Percentiles rank a stretch among this genome's conserved stretches.
These are phyloP conservation scores for Tolypocladium ophioglossoides DNA, from an alignment of 2,329 filamentous ascomycete genomes.

Conservation along the genomic window DNA sequence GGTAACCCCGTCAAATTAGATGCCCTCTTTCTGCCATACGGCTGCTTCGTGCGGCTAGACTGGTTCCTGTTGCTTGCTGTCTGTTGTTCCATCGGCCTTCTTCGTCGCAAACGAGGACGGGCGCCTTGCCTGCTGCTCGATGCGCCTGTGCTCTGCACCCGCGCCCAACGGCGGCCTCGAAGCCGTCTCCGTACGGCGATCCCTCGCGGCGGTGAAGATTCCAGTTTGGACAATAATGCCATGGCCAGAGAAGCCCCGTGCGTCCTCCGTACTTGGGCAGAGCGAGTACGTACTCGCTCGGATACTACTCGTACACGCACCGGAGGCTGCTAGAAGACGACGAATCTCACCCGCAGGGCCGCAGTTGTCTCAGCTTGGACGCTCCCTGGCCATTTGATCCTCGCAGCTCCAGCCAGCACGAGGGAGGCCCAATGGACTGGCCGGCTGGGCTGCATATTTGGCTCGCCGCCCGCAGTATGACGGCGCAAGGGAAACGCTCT, in stretches of 20 bases:
- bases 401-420: not conserved
- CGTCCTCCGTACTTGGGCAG: not conserved
- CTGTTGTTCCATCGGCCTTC: no score
- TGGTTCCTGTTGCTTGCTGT: not conserved
- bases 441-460: not conserved
- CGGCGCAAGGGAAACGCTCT: not conserved
- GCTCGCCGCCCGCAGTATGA: not conserved
- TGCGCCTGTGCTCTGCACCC: no score
- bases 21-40: not conserved
- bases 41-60: not conserved
- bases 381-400: slow-evolving; percentile 2
- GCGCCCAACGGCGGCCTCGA: not conserved
- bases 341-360: not conserved
- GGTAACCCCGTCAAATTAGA: not conserved
- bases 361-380: slow-evolving; percentile 14
- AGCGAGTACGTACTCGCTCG: no score
- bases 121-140: no score
- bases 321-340: not conserved
- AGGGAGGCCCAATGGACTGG: not conserved
- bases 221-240: not conserved
- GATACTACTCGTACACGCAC: no score
- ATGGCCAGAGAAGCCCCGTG: not conserved
- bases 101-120: no score
- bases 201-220: not conserved
- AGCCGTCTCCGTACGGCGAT: not conserved